Base-by-base conservation (phyloP, 495 filamentous ascomycete species). In the Podospora conica region DNA sequence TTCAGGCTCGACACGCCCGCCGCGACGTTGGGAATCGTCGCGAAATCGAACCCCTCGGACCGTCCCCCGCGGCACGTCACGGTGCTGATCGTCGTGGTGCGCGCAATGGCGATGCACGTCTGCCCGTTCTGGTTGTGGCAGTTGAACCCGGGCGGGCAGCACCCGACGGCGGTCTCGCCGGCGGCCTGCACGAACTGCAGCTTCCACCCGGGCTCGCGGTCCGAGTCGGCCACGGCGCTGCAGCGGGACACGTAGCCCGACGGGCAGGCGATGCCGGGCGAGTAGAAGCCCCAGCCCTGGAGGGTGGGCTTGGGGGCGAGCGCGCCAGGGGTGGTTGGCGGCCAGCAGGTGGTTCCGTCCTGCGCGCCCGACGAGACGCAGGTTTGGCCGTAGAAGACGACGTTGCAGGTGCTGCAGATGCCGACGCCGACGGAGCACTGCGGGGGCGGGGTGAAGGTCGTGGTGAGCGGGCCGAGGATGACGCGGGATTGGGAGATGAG, bases 391-490 rank as follows among this genome's bases (percentile, higher is more conserved):
- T 53, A 48, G 68, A 66, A 77, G n/a, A 64, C 75, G 2, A 65
- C 55, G 28, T 68, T 57, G 28, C 68, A 69, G 5, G 59, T 64
- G 0, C n/a, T 0, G 48, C 71, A 71, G 12, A 10, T 10, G 15
- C 62, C 63, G 33, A 71, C 48, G 20, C 62, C 69, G 23, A 54
- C 33, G 28, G 58, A 29, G 55, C 75, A 78, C 28, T 65, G 33
- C 11, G 69, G 64, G 1, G 75, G 75, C 29, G 72, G 68, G 20
- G 69, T 74, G 68, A 76, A 78, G 25, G 31, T 65, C 9, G 74
- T 77, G 4, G 73, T 75, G n/a, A 79, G 73, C 8, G 70, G 61
- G 1, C 73, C 76, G 53, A 79, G 73, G 58, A 68, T 66, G 7
- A 59, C 54, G 25, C 71, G 60, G 1, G 58, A 33, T 27, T 27